phyloP scores from a whole-genome alignment of 805 yeast genomes.

The Wickerhamiella vanderwaltii region DNA sequence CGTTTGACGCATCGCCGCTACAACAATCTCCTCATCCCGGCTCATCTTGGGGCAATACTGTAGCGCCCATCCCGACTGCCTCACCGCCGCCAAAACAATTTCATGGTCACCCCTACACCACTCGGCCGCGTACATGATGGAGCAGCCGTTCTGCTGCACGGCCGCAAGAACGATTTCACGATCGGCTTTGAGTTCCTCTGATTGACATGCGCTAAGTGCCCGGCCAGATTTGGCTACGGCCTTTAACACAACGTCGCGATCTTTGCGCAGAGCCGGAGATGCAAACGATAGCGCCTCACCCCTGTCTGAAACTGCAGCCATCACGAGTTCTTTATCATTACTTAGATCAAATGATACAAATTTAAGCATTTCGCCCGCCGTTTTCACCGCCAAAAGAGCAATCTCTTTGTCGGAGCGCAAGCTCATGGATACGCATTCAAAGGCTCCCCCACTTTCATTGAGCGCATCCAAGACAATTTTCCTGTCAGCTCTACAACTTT shows the following conservation, averaged over 20 bases:
- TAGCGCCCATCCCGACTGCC: background rate
- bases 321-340: background rate
- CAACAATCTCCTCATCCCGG: background rate
- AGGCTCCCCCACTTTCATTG: background rate
- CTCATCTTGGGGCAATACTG: background rate
- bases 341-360: conserved; percentile 6
- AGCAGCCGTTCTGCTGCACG: background rate
- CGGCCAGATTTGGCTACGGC: background rate
- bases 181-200: background rate
- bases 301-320: background rate
- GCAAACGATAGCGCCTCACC: conserved; percentile 4
- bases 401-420: background rate
- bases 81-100: conserved; percentile 1
- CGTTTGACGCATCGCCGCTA: background rate
- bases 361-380: background rate
- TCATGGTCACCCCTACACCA: background rate
- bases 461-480: conserved; percentile 5
- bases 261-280: background rate
- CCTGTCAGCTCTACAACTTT: background rate
- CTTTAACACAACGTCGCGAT: background rate
- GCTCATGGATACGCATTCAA: background rate
- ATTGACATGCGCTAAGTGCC: background rate
- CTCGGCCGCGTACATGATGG: background rate
- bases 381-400: background rate
- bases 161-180: conserved; percentile 2